A percentile compares a stretch with the other conserved stretches of the same genome.
These are phyloP conservation scores for Crithidia fasciculata DNA, from an alignment of 208 protist genomes.

Conservation along the genomic window DNA sequence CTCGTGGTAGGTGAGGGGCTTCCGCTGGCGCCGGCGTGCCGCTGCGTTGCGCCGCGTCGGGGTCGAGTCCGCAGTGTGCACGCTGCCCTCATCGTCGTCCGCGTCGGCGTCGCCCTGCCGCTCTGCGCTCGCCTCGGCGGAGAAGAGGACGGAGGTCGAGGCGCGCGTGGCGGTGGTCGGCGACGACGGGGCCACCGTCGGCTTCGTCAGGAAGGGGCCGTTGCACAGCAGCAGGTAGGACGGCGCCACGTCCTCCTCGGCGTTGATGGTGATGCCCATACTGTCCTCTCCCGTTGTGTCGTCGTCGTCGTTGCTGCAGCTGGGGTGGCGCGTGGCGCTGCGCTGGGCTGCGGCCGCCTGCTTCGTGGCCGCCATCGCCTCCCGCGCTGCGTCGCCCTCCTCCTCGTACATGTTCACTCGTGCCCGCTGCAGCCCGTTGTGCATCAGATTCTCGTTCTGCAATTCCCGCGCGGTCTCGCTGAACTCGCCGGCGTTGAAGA, in stretches of 20 bases:
- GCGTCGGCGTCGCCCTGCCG: background rate
- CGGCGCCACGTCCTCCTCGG: slow-evolving; percentile 12
- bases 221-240: slow-evolving; percentile 73
- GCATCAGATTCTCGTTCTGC: slow-evolving; percentile 23
- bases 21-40: slow-evolving; percentile 9
- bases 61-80: slow-evolving; percentile 1
- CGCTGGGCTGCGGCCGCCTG: background rate
- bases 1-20: slow-evolving; percentile 8
- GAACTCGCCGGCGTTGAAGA: slow-evolving; percentile 51
- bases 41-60: background rate
- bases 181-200: background rate
- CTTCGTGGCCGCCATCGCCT: slow-evolving; percentile 24
- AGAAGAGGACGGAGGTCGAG: background rate
- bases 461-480: slow-evolving; percentile 27
- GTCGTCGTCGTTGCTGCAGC: slow-evolving; percentile 13
- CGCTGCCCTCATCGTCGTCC: slow-evolving; percentile 12
- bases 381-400: slow-evolving; percentile 10
- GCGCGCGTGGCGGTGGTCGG: background rate
- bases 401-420: slow-evolving; percentile 32
- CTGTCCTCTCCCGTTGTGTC: slow-evolving; percentile 30
- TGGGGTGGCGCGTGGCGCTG: background rate
- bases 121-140: slow-evolving; percentile 1
- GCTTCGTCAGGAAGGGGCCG: slow-evolving; percentile 16
- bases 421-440: slow-evolving; percentile 21
- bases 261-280: slow-evolving; percentile 15